Evolutionary conservation across 2,329 filamentous ascomycete genomes (phyloP).

Genomic region (Pseudogymnoascus sp.): DNA sequence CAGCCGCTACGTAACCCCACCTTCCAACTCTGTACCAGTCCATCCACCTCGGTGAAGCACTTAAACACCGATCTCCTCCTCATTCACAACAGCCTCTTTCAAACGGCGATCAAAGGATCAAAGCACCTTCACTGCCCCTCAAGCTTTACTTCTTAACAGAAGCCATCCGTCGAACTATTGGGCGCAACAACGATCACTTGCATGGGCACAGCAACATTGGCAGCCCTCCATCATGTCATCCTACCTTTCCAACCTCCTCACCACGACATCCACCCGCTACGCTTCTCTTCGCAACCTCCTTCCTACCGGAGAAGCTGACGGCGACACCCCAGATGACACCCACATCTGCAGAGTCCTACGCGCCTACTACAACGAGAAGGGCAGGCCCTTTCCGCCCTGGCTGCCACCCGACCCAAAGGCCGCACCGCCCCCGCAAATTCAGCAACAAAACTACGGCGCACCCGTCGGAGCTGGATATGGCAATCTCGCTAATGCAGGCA

Average conservation of each 20-base stretch:
- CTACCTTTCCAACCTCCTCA: constrained; percentile 70
- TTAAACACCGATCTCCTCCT: not conserved
- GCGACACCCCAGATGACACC: constrained; percentile 79
- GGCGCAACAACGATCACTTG: not conserved
- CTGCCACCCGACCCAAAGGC: constrained; percentile 83
- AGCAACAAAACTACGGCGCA: constrained; percentile 31
- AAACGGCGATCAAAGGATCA: not conserved
- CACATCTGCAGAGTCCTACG: constrained; percentile 91
- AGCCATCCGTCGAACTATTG: not conserved
- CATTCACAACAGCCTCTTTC: not conserved
- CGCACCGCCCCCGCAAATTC: constrained; percentile 41
- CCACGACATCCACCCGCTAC: constrained; percentile 57
- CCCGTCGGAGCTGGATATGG: constrained; percentile 48
- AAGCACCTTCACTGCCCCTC: not conserved
- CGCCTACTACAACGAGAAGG: constrained; percentile 87
- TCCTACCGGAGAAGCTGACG: constrained; percentile 56
- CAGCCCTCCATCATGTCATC: constrained; percentile 51
- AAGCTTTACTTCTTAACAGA: constrained; percentile 7
- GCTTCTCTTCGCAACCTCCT: constrained; percentile 59
- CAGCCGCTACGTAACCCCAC: constrained; percentile 8
- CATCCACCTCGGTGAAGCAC: constrained; percentile 1
- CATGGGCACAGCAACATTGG: not conserved
- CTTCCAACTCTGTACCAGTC: not conserved
- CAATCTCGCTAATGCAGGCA: constrained; percentile 31
- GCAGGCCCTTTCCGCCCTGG: constrained; percentile 73